Conservation (phyloP, 805 yeast genomes). For the Teunomyces stri region DNA sequence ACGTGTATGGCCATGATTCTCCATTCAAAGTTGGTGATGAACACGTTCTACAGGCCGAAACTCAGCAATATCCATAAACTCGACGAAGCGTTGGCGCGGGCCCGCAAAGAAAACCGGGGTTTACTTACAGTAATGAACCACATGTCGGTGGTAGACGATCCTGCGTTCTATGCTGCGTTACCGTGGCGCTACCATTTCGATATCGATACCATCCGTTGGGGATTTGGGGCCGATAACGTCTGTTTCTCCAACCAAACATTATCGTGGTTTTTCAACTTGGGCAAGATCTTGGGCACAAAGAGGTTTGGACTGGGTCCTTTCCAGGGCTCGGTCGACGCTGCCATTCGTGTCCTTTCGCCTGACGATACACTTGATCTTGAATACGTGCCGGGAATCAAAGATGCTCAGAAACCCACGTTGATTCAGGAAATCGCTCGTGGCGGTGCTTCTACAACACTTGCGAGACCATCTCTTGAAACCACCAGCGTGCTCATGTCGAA, state of each 20-base stretch:
- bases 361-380: conserved; percentile 61
- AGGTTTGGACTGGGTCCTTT: conserved; percentile 93
- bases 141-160: conserved; percentile 91
- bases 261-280: conserved; percentile 72
- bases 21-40: conserved; percentile 59
- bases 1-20: conserved; percentile 68
- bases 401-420: conserved; percentile 29
- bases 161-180: conserved; percentile 80
- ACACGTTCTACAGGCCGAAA: conserved; percentile 60
- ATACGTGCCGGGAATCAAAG: conserved; percentile 32
- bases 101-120: conserved; percentile 68
- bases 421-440: conserved; percentile 37
- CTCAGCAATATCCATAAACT: conserved; percentile 62
- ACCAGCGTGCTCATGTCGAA: conserved; percentile 25
- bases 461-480: conserved; percentile 28
- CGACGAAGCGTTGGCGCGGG: conserved; percentile 59
- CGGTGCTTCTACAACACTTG: conserved; percentile 12
- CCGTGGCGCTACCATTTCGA: conserved; percentile 67
- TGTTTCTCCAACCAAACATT: conserved; percentile 63
- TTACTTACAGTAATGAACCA: conserved; percentile 88
- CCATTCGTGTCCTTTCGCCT: conserved; percentile 73
- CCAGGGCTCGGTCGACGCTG: conserved; percentile 87
- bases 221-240: conserved; percentile 87
- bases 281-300: conserved; percentile 83
- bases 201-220: conserved; percentile 80